Conservation (phyloP, 768 basidiomycete genomes). For the Lyophyllum decastes region DNA sequence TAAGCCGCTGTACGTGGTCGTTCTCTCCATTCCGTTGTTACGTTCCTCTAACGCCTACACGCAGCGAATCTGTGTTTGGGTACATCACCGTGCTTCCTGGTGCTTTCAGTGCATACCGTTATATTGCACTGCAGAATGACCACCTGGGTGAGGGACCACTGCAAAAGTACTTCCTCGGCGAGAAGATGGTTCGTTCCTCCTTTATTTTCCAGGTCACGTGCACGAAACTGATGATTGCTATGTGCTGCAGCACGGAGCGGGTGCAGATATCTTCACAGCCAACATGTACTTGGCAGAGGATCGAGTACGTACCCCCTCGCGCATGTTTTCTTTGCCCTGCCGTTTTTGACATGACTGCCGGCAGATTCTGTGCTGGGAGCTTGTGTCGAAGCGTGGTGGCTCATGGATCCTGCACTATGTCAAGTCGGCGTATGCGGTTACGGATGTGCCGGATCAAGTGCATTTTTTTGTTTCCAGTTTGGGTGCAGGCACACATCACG, state of each 20-base stretch:
- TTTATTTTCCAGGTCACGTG: conserved; percentile 3
- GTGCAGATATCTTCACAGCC: conserved; percentile 89
- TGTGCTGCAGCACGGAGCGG: conserved; percentile 63
- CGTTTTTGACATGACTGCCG: neutral
- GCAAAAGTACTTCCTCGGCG: conserved; percentile 96
- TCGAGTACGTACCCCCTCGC: conserved; percentile 43
- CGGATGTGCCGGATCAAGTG: conserved; percentile 91
- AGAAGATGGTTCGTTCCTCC: conserved; percentile 69
- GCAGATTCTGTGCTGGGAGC: conserved; percentile 93
- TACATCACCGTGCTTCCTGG: conserved; percentile 95
- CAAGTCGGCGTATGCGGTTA: conserved; percentile 90
- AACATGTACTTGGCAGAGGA: conserved; percentile 98
- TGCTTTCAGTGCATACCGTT: conserved; percentile 90
- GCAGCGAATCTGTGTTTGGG: conserved; percentile 80
- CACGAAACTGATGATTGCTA: neutral
- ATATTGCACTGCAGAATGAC: conserved; percentile 92
- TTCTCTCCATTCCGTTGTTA: neutral
- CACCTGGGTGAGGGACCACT: conserved; percentile 80
- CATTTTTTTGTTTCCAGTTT: neutral
- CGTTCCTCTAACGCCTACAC: neutral
- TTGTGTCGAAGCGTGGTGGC: conserved; percentile 90
- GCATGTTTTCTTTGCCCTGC: neutral
- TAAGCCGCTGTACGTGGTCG: conserved; percentile 65
- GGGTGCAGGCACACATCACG: no score
- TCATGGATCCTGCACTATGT: conserved; percentile 96